phyloP scores from a whole-genome alignment of 345 rosid species.

The Limnanthes douglasii region DNA sequence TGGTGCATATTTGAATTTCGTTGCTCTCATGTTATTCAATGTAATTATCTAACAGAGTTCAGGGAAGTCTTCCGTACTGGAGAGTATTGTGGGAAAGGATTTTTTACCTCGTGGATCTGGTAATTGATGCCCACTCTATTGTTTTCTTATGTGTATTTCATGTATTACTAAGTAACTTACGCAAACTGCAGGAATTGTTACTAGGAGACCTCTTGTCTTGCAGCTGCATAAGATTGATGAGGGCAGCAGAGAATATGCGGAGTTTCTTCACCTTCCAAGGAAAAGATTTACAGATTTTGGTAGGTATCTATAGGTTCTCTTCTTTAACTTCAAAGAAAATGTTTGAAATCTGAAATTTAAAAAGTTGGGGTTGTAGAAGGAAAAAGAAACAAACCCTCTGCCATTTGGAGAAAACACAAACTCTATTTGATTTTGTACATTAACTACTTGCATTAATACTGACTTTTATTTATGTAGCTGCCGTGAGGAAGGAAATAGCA shows the following conservation, averaged over 20 bases:
- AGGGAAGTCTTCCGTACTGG: constrained; percentile 96
- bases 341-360: no score
- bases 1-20: no score
- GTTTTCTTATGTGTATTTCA: not conserved
- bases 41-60: constrained; percentile 48
- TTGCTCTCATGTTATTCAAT: no score
- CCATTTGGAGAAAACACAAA: no score
- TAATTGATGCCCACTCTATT: constrained; percentile 8
- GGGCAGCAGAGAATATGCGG: constrained; percentile 89
- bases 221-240: constrained; percentile 96
- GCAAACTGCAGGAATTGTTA: constrained; percentile 64
- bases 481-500: constrained; percentile 96
- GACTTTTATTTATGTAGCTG: constrained; percentile 32
- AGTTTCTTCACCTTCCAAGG: constrained; percentile 86
- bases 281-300: constrained; percentile 85
- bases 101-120: constrained; percentile 99
- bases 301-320: constrained; percentile 10
- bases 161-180: not conserved
- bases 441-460: no score
- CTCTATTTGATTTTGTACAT: no score
- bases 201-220: constrained; percentile 89
- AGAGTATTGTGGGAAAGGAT: constrained; percentile 94
- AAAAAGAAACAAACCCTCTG: no score
- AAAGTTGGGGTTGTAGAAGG: no score
- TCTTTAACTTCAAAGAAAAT: not conserved